Evolutionary conservation across 306 rosid genomes (phyloP).

Genomic region (Aeschynomene evenia): DNA sequence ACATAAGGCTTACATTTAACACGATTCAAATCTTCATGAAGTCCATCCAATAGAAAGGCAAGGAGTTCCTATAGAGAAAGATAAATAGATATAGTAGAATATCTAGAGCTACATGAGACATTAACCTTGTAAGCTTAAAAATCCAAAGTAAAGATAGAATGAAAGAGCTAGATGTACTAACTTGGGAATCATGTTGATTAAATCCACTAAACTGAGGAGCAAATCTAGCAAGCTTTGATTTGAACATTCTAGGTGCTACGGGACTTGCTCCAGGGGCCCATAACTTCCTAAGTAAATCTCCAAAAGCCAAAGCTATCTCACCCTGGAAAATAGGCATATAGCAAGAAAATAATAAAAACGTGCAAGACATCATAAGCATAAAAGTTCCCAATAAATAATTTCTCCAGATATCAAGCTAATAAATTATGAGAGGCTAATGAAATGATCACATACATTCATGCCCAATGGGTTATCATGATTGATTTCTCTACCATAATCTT

Average conservation of each 20-base stretch:
- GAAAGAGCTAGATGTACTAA: constrained; percentile 50
- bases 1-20: constrained; percentile 93
- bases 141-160: constrained; percentile 19
- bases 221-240: constrained; percentile 92
- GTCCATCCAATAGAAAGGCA: constrained; percentile 96
- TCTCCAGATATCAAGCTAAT: constrained; percentile 18
- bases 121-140: constrained; percentile 24
- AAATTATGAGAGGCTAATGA: constrained; percentile 11
- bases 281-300: constrained; percentile 89
- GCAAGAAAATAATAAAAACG: constrained; percentile 17
- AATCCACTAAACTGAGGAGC: constrained; percentile 99
- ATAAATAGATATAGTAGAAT: constrained; percentile 18
- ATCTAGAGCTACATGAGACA: constrained; percentile 25
- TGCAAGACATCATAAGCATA: constrained; percentile 7
- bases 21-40: constrained; percentile 98
- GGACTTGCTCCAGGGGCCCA: constrained; percentile 98
- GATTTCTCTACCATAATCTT: constrained; percentile 87
- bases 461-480: constrained; percentile 90
- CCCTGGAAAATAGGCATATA: constrained; percentile 60
- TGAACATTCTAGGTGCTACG: constrained; percentile 81
- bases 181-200: constrained; percentile 99
- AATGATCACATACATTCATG: constrained; percentile 74
- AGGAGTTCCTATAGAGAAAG: constrained; percentile 73
- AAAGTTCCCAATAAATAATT: constrained; percentile 11
- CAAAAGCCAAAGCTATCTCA: constrained; percentile 95